These are phyloP conservation scores for Sphaerostilbella broomeana DNA, from an alignment of 2,329 filamentous ascomycete genomes.

Conservation along the genomic window DNA sequence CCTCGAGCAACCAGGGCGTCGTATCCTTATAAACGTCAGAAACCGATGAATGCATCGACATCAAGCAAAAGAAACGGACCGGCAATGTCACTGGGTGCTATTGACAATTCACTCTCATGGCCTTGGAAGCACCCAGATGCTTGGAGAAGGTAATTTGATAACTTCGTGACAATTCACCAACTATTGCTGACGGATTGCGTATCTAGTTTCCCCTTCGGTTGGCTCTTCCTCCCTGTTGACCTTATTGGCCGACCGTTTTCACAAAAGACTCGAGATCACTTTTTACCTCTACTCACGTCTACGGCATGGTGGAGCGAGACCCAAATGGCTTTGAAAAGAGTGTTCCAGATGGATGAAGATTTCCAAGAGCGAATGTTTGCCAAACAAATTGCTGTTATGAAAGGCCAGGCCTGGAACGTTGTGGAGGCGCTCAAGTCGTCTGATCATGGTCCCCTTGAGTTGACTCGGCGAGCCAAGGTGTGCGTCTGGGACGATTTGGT, in stretches of 20 bases:
- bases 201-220: constrained; percentile 93
- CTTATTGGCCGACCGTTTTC: constrained; percentile 95
- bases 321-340: constrained; percentile 72
- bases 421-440: constrained; percentile 91
- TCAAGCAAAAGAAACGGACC: constrained; percentile 42
- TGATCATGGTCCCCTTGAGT: constrained; percentile 88
- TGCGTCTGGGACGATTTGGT: constrained; percentile 98
- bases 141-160: constrained; percentile 47
- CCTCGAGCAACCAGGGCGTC: constrained; percentile 38
- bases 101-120: constrained; percentile 97
- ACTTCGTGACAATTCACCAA: not conserved
- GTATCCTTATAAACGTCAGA: constrained; percentile 68
- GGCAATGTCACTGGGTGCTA: constrained; percentile 76
- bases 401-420: constrained; percentile 98
- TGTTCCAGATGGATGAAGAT: constrained; percentile 88
- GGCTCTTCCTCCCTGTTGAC: constrained; percentile 94
- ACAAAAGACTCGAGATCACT: constrained; percentile 86
- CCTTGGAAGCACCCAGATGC: constrained; percentile 99
- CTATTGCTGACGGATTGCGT: not conserved
- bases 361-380: constrained; percentile 99
- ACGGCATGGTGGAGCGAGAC: constrained; percentile 97
- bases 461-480: constrained; percentile 83
- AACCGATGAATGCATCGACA: constrained; percentile 74
- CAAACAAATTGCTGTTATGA: constrained; percentile 98
- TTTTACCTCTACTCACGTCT: constrained; percentile 89